These are phyloP conservation scores for Xylaria castorea DNA, from an alignment of 495 filamentous ascomycete species.

Conservation along the genomic window DNA sequence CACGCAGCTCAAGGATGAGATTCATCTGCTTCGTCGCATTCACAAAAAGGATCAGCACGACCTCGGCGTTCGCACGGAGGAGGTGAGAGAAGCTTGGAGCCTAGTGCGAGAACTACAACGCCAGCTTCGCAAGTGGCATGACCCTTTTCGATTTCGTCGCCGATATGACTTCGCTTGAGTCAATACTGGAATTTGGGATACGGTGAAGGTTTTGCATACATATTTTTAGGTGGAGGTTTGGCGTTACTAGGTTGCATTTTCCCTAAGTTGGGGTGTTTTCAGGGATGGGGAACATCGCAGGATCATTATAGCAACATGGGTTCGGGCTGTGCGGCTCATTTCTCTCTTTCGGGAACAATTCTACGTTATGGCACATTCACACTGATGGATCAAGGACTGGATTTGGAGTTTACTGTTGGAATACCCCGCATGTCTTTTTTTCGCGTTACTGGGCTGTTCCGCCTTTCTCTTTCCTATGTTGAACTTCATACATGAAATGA, in stretches of 20 bases:
- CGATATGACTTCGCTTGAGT: slow-evolving; percentile 13
- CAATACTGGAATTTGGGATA: not conserved
- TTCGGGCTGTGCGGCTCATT: slow-evolving; percentile 6
- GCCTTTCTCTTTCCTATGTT: not conserved
- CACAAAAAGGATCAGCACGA: slow-evolving; percentile 17
- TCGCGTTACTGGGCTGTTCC: not conserved
- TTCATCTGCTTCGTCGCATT: not conserved
- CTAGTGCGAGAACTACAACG: slow-evolving; percentile 13
- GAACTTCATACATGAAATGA: not conserved
- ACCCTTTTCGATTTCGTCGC: not conserved
- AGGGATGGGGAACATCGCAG: slow-evolving; percentile 8
- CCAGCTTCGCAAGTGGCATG: not conserved
- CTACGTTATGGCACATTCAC: not conserved
- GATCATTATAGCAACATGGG: not conserved
- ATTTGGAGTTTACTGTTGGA: not conserved
- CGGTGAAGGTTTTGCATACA: not conserved
- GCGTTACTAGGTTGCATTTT: slow-evolving; percentile 19
- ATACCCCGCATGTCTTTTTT: slow-evolving; percentile 15
- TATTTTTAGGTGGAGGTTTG: slow-evolving; percentile 8
- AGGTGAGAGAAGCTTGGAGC: not conserved
- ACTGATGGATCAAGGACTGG: not conserved
- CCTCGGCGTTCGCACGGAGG: slow-evolving; percentile 14
- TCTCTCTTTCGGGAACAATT: slow-evolving; percentile 10
- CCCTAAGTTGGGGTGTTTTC: not conserved
- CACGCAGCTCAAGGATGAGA: not conserved